phyloP scores from a whole-genome alignment of 2,329 filamentous ascomycete genomes.

The Kalaharituber pfeilii region DNA sequence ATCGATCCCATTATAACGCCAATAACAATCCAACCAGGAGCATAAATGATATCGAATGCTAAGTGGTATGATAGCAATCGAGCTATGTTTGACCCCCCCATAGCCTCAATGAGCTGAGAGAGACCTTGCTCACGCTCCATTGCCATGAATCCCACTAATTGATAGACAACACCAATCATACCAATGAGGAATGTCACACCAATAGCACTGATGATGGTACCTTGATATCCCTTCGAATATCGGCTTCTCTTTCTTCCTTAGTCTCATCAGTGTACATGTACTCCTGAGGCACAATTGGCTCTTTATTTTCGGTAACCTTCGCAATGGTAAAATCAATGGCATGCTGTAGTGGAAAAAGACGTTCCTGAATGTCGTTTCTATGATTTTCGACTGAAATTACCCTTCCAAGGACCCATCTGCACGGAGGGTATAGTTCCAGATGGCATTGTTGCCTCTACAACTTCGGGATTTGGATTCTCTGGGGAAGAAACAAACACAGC shows the following conservation, averaged over 20 bases:
- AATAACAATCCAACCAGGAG: conserved; percentile 67
- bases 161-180: conserved; percentile 67
- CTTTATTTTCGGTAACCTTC: conserved; percentile 30
- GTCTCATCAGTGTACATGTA: conserved; percentile 62
- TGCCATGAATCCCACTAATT: conserved; percentile 71
- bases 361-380: conserved; percentile 60
- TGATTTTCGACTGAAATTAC: conserved; percentile 46
- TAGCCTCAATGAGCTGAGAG: conserved; percentile 74
- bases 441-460: conserved; percentile 33
- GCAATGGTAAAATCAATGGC: conserved; percentile 59
- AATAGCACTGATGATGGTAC: conserved; percentile 55
- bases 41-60: conserved; percentile 61
- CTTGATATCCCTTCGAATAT: conserved; percentile 39
- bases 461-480: conserved; percentile 30
- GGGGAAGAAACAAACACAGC: conserved; percentile 62
- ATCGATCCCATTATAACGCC: conserved; percentile 46
- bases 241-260: conserved; percentile 44
- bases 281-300: conserved; percentile 32
- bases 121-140: conserved; percentile 74
- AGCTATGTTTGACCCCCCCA: conserved; percentile 63
- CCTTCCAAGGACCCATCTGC: conserved; percentile 53
- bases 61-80: conserved; percentile 65
- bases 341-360: conserved; percentile 60
- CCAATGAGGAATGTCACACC: conserved; percentile 64
- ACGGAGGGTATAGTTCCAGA: conserved; percentile 77